Base-by-base conservation (phyloP, 2,329 filamentous ascomycete species). In the Polychaeton citri region DNA sequence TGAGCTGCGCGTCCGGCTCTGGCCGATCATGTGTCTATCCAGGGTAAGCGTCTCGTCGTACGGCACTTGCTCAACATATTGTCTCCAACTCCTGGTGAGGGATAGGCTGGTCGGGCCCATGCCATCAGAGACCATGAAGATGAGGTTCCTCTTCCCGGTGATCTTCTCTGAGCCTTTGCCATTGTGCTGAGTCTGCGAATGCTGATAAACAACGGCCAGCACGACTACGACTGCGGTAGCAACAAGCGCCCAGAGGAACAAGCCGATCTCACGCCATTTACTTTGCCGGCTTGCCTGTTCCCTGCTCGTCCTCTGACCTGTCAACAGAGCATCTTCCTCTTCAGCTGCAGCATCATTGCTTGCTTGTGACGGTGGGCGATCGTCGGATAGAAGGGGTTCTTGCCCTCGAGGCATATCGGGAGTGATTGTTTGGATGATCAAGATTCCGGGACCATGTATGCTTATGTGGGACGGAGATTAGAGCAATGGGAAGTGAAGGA, bases 61-160 rank as follows among this genome's bases (percentile, higher is more conserved):
- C 1, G 83, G 78, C n/a, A 92, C 68, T 4, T 71, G 74, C 26
- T 82, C 71, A 37, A 78, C 69, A 47, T 79, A 73, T 59, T 98
- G 90, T 46, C 82, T 76, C 64, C 81, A 98, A 54, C 78, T 82
- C 38, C 90, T 73, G 5, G 90, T 94, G 55, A 98, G 61, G 18
- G 81, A 81, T 36, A 98, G 69, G 49, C 84, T 88, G 6, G 90
- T 84, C 6, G 90, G 90, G 0, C 90, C 90, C 90, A 98, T 98
- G 52, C 90, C 90, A 58, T 98, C 90, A 1, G 85, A 94, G 24
- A 98, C 88, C 90, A 98, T 98, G 67, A 98, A 96, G 50, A 98
- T 80, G 36, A 98, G 69, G 60, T 96, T 98, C 37, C 84, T 74
- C 68, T 96, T 98, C 35, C 76, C 74, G 21, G 47, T 46, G 8